A percentile compares a stretch with the other conserved stretches of the same genome.
These are phyloP conservation scores for Croton laevigatus DNA, from an alignment of 441 rosid species.

Conservation along the genomic window DNA sequence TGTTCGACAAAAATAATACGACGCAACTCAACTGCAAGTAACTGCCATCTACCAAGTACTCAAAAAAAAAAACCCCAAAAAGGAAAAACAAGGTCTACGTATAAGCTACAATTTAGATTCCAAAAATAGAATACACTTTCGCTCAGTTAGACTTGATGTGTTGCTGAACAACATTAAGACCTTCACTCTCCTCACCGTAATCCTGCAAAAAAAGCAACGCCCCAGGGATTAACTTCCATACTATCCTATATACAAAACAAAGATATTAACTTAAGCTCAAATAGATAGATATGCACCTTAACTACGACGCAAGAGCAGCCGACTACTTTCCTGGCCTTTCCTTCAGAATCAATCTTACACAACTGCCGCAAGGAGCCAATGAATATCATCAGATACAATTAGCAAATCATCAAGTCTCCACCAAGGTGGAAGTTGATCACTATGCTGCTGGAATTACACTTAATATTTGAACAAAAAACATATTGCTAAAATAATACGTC, in stretches of 20 bases:
- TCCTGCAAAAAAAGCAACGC: constrained; percentile 30
- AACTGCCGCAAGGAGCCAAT: constrained; percentile 28
- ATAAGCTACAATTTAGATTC: constrained; percentile 2
- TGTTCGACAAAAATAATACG: constrained; percentile 4
- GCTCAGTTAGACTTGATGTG: constrained; percentile 42
- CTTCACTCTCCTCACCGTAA: constrained; percentile 48
- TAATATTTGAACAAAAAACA: neutral
- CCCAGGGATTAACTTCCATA: neutral
- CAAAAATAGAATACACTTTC: neutral
- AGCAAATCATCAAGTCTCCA: neutral
- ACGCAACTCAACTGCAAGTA: neutral
- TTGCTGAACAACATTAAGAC: constrained; percentile 41
- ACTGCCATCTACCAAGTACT: neutral
- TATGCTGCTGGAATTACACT: neutral
- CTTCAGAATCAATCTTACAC: constrained; percentile 60
- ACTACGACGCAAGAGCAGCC: constrained; percentile 58
- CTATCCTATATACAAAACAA: neutral
- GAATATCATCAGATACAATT: neutral
- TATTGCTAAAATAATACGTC: neutral
- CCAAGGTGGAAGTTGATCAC: neutral
- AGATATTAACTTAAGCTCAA: neutral
- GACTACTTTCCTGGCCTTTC: constrained; percentile 56
- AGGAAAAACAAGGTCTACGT: neutral
- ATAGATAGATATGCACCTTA: constrained; percentile 31
- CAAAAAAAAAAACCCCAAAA: neutral